Evolutionary conservation across 176 grass and related monocot genomes (phyloP).

Genomic region (Urochloa ruziziensis): DNA sequence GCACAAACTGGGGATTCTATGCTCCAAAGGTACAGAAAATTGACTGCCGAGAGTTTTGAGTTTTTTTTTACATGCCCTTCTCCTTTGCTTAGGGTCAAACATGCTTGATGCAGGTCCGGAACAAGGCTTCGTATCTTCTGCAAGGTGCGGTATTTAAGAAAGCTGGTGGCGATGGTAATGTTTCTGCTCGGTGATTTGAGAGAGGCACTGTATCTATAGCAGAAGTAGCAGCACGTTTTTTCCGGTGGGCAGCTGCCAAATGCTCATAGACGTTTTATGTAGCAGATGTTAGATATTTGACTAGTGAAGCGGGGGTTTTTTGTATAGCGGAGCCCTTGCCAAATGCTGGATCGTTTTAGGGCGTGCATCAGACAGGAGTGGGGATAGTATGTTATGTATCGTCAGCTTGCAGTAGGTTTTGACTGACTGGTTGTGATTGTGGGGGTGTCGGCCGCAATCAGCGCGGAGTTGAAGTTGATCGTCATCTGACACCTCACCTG

Average conservation of each 20-base stretch:
- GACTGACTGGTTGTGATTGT: no score
- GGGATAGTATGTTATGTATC: no score
- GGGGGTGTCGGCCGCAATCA: not conserved
- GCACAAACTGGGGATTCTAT: slow-evolving; percentile 78
- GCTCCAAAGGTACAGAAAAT: slow-evolving; percentile 60
- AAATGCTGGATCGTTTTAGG: no score
- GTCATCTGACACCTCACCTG: slow-evolving; percentile 13
- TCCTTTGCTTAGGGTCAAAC: not conserved
- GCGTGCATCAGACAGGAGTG: no score
- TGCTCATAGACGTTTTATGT: not conserved
- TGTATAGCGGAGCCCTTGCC: not conserved
- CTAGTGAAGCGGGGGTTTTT: no score
- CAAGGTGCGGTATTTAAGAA: slow-evolving; percentile 49
- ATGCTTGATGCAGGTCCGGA: slow-evolving; percentile 55
- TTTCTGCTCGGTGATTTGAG: not conserved
- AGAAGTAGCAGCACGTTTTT: not conserved
- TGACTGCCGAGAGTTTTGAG: not conserved
- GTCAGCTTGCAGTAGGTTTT: no score
- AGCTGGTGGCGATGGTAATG: slow-evolving; percentile 9
- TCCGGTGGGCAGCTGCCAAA: not conserved
- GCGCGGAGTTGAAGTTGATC: not conserved
- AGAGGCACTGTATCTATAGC: not conserved
- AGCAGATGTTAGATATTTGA: no score
- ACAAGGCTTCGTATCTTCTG: slow-evolving; percentile 84
- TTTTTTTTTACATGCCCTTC: not conserved